Evolutionary conservation across 805 yeast genomes (phyloP).

Genomic region (Saccharomyces cerevisiae): DNA sequence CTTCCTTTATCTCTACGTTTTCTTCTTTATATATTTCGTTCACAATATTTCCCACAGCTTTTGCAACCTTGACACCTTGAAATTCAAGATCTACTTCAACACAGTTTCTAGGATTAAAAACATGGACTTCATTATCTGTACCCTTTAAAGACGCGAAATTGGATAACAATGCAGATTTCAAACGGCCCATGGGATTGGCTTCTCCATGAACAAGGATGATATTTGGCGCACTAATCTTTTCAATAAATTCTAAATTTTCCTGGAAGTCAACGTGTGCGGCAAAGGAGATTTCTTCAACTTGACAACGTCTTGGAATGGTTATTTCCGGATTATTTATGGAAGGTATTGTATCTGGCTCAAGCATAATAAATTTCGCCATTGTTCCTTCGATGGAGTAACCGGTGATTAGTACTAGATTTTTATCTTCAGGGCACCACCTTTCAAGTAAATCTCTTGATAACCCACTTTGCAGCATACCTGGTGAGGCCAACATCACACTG

Average conservation of each 20-base stretch:
- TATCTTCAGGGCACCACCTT: conserved; percentile 95
- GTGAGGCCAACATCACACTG: conserved; percentile 91
- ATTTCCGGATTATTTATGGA: conserved; percentile 73
- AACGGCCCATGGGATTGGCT: conserved; percentile 95
- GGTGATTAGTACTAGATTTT: conserved; percentile 78
- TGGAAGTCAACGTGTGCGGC: conserved; percentile 99
- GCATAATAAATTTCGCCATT: conserved; percentile 80
- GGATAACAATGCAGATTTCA: conserved; percentile 84
- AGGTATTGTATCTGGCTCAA: conserved; percentile 88
- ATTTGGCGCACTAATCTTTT: conserved; percentile 72
- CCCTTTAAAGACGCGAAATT: conserved; percentile 75
- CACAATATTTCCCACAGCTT: conserved; percentile 55
- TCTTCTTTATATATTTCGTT: conserved; percentile 36
- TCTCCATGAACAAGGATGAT: conserved; percentile 96
- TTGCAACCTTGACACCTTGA: conserved; percentile 77
- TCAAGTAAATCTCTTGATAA: conserved; percentile 85
- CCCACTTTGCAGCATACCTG: conserved; percentile 98
- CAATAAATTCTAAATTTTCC: conserved; percentile 87
- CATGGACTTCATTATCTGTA: conserved; percentile 82
- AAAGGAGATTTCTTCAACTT: conserved; percentile 88
- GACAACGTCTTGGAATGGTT: conserved; percentile 76
- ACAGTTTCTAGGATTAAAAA: conserved; percentile 88
- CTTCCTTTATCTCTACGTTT: conserved; percentile 8
- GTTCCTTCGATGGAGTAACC: conserved; percentile 99
- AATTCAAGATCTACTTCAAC: conserved; percentile 68